phyloP scores from a whole-genome alignment of 2,329 filamentous ascomycete genomes.

The Paracoccidioides brasiliensis region DNA sequence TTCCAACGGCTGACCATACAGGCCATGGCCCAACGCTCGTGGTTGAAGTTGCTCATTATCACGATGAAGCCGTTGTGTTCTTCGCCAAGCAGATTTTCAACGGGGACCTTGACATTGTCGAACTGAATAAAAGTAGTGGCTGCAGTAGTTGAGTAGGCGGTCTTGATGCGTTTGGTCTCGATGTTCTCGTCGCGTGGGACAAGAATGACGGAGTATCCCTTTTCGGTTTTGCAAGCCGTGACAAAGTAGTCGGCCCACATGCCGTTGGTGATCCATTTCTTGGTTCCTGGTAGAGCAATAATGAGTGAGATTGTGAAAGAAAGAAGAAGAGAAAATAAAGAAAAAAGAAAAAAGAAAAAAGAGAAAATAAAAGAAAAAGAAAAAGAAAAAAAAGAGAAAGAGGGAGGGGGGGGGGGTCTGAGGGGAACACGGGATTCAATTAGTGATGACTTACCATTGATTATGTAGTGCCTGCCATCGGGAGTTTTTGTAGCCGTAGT shows the following conservation, averaged over 20 bases:
- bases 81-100: constrained; percentile 53
- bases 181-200: constrained; percentile 41
- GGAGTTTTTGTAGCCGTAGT: constrained; percentile 44
- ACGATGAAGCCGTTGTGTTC: constrained; percentile 54
- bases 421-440: constrained; percentile 9
- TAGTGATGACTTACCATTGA: constrained; percentile 38
- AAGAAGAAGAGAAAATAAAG: neutral
- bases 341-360: constrained; percentile 27
- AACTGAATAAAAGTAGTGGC: constrained; percentile 54
- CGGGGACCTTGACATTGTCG: constrained; percentile 58
- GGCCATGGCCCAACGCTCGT: constrained; percentile 55
- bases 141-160: constrained; percentile 60
- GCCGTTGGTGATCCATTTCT: constrained; percentile 55
- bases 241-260: constrained; percentile 49
- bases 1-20: constrained; percentile 50
- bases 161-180: constrained; percentile 44
- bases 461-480: constrained; percentile 42
- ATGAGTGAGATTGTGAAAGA: neutral
- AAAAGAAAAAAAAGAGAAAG: too few relatives aligned
- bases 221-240: constrained; percentile 46
- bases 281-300: constrained; percentile 19
- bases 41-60: constrained; percentile 54
- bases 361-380: too few relatives aligned
- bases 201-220: constrained; percentile 45
- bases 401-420: constrained; percentile 20